Evolutionary conservation across 768 basidiomycete genomes (phyloP), one percentile per base, ranked within the genome.

Genomic region (Dacryopinax spathularia): DNA sequence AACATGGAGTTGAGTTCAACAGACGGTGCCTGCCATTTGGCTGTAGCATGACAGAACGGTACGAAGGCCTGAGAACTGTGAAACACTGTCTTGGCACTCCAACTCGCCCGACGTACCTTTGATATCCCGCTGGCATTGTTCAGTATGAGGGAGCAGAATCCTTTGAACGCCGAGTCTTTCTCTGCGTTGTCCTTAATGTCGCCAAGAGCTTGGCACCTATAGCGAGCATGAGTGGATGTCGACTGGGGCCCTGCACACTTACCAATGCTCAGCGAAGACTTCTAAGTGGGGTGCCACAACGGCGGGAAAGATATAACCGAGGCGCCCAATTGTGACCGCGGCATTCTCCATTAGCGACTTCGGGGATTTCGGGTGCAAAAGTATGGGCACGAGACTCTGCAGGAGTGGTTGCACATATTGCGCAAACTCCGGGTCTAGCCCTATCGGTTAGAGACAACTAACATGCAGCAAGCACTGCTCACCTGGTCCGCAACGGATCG

Each of bases 111-210:
- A 75, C 85, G 65, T 63, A 89, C 93, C 84, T 92, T 92, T 41
- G 90, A 84, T 65, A 97, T 91, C 1, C 95, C 96, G 65, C 84
- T 83, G 18, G 96, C 96, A 73, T 99, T 99, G 33, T 84, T 84
- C 74, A 94, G 91, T 65, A 98, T 91, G 35, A 97, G 85, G 31
- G 91, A 91, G 75, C 96, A 99, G 69, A 99, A 83, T 1, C 96
- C 96, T 63, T 94, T 82, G 84, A 98, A 99, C 5, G 96, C 96
- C 22, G 93, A 97, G 71, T 97, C 96, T 76, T 98, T 99, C 79
- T 99, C 96, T 69, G 98, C 95, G 70, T 98, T 99, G 71, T 99
- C 96, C 67, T 96, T 87, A 73, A 99, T 99, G 75, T 98, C 96
- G 72, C 93, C 93, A 62, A 99, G 77, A 6, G 95, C 93, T 69